phyloP scores from a whole-genome alignment of 176 grass and related monocot genomes.

The Dendrocalamus sinicus region DNA sequence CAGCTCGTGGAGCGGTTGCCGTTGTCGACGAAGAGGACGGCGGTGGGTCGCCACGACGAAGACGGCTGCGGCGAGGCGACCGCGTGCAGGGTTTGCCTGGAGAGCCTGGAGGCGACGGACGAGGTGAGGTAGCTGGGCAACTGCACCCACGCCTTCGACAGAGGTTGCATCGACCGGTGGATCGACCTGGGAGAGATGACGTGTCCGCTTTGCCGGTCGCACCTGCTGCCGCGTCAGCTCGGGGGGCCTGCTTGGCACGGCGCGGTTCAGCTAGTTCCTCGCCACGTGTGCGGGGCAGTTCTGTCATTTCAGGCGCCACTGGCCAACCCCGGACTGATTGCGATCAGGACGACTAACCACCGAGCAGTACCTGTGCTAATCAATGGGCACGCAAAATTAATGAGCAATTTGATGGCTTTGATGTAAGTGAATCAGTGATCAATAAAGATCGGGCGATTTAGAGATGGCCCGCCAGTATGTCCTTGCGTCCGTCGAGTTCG shows the following conservation, averaged over 20 bases:
- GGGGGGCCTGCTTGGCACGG: constrained; percentile 13
- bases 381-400: constrained; percentile 11
- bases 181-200: constrained; percentile 67
- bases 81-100: constrained; percentile 75
- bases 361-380: constrained; percentile 5
- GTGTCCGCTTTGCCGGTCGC: constrained; percentile 73
- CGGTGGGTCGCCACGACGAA: background rate
- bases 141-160: constrained; percentile 77
- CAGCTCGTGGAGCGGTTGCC: constrained; percentile 23
- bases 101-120: constrained; percentile 59
- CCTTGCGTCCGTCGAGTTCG: background rate
- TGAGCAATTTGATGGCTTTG: background rate
- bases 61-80: background rate
- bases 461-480: background rate
- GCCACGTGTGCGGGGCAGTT: background rate
- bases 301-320: constrained; percentile 15
- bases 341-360: constrained; percentile 42
- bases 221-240: constrained; percentile 52
- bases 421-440: background rate
- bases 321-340: constrained; percentile 30
- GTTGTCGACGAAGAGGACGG: background rate
- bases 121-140: constrained; percentile 72
- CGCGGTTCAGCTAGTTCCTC: constrained; percentile 5
- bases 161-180: constrained; percentile 70
- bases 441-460: background rate